Evolutionary conservation across 2,329 filamentous ascomycete genomes (phyloP).

Genomic region (Trichocomaceae sp.): DNA sequence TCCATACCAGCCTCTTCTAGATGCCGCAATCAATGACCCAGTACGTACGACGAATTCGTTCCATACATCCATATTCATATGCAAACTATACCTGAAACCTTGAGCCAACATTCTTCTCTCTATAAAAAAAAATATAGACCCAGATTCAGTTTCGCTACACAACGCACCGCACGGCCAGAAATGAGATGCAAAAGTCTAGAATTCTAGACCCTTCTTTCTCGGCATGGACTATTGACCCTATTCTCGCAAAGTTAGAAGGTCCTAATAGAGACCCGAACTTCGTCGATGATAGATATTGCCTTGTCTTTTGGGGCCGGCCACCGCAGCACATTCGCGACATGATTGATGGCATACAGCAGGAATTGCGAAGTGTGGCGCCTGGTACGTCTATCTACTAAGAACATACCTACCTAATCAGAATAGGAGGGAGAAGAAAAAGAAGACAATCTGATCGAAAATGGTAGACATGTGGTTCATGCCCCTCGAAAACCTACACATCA

Average conservation of each 20-base stretch:
- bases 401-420: not conserved
- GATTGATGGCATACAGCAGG: conserved; percentile 61
- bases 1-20: conserved; percentile 68
- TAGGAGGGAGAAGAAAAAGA: not conserved
- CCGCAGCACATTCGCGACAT: conserved; percentile 63
- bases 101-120: not conserved
- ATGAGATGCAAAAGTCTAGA: conserved; percentile 66
- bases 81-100: not conserved
- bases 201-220: conserved; percentile 63
- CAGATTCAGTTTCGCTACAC: conserved; percentile 67
- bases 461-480: conserved; percentile 84
- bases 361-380: conserved; percentile 58
- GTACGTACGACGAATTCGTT: conserved; percentile 42
- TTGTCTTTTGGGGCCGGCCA: conserved; percentile 84
- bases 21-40: conserved; percentile 58
- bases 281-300: conserved; percentile 68
- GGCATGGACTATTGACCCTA: conserved; percentile 68
- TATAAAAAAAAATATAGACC: conserved; percentile 3
- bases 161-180: conserved; percentile 67
- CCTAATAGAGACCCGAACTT: conserved; percentile 61
- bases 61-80: not conserved
- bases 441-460: not conserved
- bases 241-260: conserved; percentile 63
- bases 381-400: conserved; percentile 47
- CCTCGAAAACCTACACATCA: conserved; percentile 70